Percentiles rank a stretch among this genome's conserved stretches.
Evolutionary conservation across 148 eudicot species (phyloP).

Genomic region (Vaccinium macrocarpon): DNA sequence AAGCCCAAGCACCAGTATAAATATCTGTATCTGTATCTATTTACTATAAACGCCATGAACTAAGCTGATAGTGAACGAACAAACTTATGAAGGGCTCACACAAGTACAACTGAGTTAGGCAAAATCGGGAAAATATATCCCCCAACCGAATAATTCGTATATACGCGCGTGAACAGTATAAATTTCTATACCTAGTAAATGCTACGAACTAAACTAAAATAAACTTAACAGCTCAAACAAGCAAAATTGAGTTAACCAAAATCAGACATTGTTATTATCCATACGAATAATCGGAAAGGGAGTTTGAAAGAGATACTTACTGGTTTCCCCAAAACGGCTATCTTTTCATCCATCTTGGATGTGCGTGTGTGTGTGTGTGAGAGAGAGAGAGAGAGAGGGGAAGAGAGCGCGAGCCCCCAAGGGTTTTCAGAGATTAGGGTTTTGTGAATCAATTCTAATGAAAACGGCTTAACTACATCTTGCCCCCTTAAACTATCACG

Average conservation of each 20-base stretch:
- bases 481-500: too few species aligned
- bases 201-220: neutral
- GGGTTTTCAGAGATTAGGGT: too few species aligned
- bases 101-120: neutral
- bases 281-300: neutral
- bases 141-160: neutral
- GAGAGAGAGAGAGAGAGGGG: neutral
- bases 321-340: slow-evolving; percentile 33
- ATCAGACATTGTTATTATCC: neutral
- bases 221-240: neutral
- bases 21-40: too few species aligned
- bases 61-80: neutral
- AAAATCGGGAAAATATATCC: neutral
- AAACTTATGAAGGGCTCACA: neutral
- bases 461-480: too few species aligned
- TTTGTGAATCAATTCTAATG: too few species aligned
- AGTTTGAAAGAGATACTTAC: slow-evolving; percentile 14
- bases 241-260: neutral
- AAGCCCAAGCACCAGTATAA: neutral
- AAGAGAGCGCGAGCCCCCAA: neutral
- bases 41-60: neutral
- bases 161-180: neutral
- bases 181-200: neutral
- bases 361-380: neutral
- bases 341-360: slow-evolving; percentile 24